phyloP scores from a whole-genome alignment of 2,329 filamentous ascomycete genomes.

The Trichoderma atrobrunneum region DNA sequence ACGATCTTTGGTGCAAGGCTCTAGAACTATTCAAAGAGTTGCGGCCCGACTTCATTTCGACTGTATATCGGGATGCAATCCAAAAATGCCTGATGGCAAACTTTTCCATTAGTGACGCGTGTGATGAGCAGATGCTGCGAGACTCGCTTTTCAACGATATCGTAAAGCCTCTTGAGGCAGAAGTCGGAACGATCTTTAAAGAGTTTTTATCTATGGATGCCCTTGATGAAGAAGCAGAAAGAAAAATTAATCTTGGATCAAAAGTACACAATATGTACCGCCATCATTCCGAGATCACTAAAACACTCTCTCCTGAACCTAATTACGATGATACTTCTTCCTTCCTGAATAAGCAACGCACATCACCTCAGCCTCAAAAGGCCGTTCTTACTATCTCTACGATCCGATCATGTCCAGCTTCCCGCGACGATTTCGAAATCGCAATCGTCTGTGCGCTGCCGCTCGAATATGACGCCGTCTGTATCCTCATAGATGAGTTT shows the following conservation, averaged over 20 bases:
- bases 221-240: not conserved
- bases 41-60: not conserved
- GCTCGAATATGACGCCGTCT: not conserved
- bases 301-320: no score
- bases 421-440: not conserved
- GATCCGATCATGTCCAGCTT: not conserved
- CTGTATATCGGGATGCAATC: not conserved
- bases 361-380: not conserved
- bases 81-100: not conserved
- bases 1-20: not conserved
- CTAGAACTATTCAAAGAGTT: not conserved
- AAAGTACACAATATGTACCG: not conserved
- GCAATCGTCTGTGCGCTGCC: not conserved
- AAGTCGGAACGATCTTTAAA: not conserved
- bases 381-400: not conserved
- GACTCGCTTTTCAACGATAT: not conserved
- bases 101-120: not conserved
- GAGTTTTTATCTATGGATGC: not conserved
- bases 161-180: not conserved
- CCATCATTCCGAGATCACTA: no score
- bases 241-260: not conserved
- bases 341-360: not conserved
- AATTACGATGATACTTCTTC: no score
- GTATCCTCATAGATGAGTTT: not conserved
- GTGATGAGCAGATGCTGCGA: not conserved